phyloP scores from a whole-genome alignment of 2,329 filamentous ascomycete species.

The Apiospora arundinis region DNA sequence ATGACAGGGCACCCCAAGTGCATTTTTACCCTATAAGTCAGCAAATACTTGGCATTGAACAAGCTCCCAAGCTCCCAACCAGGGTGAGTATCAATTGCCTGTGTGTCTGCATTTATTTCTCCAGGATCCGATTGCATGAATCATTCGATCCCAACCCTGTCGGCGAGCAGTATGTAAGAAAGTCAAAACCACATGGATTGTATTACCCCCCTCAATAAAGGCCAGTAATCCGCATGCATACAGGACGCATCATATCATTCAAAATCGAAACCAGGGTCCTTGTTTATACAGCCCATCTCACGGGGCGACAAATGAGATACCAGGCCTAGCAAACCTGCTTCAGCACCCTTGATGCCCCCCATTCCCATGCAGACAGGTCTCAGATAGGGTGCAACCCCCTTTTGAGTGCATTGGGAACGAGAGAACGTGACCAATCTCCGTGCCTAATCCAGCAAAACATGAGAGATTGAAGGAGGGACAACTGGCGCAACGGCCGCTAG shows the following conservation, averaged over 20 bases:
- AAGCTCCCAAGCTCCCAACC: neutral
- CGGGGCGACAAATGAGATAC: neutral
- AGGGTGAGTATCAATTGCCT: neutral
- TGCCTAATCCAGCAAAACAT: neutral
- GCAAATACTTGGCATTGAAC: neutral
- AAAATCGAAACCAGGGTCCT: neutral
- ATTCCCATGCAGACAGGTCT: neutral
- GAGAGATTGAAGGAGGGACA: constrained; percentile 16
- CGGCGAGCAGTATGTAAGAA: neutral
- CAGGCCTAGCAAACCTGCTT: neutral
- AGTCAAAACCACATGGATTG: constrained; percentile 6
- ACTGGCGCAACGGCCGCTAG: constrained; percentile 1
- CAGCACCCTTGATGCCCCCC: neutral
- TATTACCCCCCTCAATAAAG: neutral
- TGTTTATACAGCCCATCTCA: neutral
- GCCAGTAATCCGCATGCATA: neutral
- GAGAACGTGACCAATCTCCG: neutral
- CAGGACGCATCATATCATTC: neutral
- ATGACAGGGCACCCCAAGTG: constrained; percentile 2
- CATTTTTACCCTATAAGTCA: neutral
- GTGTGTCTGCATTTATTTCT: neutral
- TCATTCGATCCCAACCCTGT: constrained; percentile 5
- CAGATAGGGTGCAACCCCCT: constrained; percentile 9
- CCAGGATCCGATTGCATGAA: constrained; percentile 9
- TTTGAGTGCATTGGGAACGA: neutral